These are phyloP conservation scores for Trypanosoma cruzi DNA, from an alignment of 208 protist species.

Conservation along the genomic window DNA sequence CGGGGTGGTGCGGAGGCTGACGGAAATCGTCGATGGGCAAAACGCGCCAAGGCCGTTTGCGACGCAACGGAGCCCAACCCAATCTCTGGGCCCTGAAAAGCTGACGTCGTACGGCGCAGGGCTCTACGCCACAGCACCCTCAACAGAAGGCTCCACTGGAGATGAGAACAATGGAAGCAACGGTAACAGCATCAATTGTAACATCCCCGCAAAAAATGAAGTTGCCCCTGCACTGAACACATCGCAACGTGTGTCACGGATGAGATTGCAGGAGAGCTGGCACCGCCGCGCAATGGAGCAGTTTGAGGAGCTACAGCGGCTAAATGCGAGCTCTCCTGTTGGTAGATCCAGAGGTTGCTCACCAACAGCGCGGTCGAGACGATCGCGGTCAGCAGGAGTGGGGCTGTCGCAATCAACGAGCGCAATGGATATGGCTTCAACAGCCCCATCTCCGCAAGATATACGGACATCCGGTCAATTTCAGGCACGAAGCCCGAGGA, in stretches of 20 bases:
- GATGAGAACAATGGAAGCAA: background rate
- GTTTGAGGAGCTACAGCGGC: slow-evolving; percentile 67
- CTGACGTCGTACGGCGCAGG: background rate
- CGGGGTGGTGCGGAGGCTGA: slow-evolving; percentile 31
- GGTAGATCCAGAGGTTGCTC: slow-evolving; percentile 2
- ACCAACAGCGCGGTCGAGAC: background rate
- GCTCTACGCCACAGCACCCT: background rate
- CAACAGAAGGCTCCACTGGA: background rate
- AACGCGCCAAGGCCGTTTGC: background rate
- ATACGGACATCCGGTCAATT: background rate
- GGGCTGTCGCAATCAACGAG: background rate
- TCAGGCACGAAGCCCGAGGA: slow-evolving; percentile 6
- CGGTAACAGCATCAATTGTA: background rate
- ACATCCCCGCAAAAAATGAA: background rate
- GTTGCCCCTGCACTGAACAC: background rate
- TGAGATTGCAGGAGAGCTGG: slow-evolving; percentile 39
- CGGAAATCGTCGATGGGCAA: slow-evolving; percentile 9
- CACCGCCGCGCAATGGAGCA: slow-evolving; percentile 50
- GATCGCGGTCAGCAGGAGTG: background rate
- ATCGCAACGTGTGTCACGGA: slow-evolving; percentile 14
- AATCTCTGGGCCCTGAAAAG: background rate
- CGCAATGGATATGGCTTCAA: background rate
- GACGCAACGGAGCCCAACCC: background rate
- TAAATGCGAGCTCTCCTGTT: slow-evolving; percentile 44
- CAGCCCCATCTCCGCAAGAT: background rate